These are phyloP conservation scores for Boletus patriciae DNA, from an alignment of 768 basidiomycete genomes.

Conservation along the genomic window DNA sequence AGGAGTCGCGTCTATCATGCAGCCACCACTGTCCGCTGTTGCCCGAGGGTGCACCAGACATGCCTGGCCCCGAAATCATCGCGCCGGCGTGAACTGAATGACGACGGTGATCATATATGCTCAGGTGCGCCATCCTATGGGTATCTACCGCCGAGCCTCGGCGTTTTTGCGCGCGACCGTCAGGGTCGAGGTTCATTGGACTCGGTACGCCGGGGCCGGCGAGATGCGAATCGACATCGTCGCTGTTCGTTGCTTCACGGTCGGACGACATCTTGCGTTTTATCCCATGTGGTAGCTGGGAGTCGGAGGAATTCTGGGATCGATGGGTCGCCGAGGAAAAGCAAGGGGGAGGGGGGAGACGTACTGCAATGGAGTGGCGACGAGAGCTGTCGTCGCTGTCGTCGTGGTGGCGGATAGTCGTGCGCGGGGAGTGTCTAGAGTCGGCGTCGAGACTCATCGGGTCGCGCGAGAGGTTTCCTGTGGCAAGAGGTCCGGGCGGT, in stretches of 20 bases:
- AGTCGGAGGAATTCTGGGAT: slow-evolving; percentile 37
- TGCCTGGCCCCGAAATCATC: slow-evolving; percentile 32
- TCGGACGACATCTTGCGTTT: slow-evolving; percentile 85
- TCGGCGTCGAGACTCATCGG: slow-evolving; percentile 26
- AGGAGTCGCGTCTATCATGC: slow-evolving; percentile 71
- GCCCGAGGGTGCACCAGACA: slow-evolving; percentile 19
- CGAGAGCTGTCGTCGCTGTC: slow-evolving; percentile 69
- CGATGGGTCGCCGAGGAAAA: neutral
- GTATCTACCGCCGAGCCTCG: slow-evolving; percentile 83
- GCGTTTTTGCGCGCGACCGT: slow-evolving; percentile 75
- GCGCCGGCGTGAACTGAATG: slow-evolving; percentile 69
- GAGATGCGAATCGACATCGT: slow-evolving; percentile 67
- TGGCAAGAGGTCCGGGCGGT: slow-evolving; percentile 19
- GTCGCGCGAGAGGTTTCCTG: slow-evolving; percentile 26
- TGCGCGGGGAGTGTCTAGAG: slow-evolving; percentile 26
- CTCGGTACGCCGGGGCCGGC: slow-evolving; percentile 68
- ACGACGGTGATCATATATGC: slow-evolving; percentile 70
- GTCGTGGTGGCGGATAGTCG: slow-evolving; percentile 40
- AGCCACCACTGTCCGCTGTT: slow-evolving; percentile 52
- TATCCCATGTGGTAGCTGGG: slow-evolving; percentile 55
- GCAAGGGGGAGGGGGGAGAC: slow-evolving; percentile 23
- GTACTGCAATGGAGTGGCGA: slow-evolving; percentile 68
- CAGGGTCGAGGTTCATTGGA: slow-evolving; percentile 55
- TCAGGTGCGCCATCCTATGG: slow-evolving; percentile 70
- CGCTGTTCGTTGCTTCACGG: slow-evolving; percentile 50